A percentile compares a stretch with the other conserved stretches of the same genome.
These are phyloP conservation scores for Emydomyces testavorans DNA, from an alignment of 2,329 filamentous ascomycete species.

Conservation along the genomic window DNA sequence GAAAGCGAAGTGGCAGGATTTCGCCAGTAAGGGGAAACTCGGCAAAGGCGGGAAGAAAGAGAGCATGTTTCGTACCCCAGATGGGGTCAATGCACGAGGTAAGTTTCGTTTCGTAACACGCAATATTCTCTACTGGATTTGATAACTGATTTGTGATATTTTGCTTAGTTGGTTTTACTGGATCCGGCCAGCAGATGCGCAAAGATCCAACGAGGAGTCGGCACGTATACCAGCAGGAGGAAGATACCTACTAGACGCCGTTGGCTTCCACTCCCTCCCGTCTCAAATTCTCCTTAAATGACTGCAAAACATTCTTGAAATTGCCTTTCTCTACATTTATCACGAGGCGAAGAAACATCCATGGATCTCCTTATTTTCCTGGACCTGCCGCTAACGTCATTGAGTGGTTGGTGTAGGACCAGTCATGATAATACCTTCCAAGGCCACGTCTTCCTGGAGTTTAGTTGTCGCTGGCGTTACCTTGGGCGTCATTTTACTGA, in stretches of 20 bases:
- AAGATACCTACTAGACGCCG: conserved; percentile 46
- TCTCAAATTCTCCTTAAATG: background rate
- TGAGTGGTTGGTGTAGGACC: conserved; percentile 7
- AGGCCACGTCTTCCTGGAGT: background rate
- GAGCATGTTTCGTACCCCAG: conserved; percentile 92
- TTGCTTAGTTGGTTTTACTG: conserved; percentile 76
- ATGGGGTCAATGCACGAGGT: conserved; percentile 79
- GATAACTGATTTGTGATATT: conserved; percentile 20
- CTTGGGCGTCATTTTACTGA: background rate
- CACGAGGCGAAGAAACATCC: background rate
- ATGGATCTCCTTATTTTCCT: background rate
- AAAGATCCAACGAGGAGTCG: conserved; percentile 74
- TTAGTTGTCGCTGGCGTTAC: conserved; percentile 2
- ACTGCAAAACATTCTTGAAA: background rate
- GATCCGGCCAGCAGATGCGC: conserved; percentile 89
- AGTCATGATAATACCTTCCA: conserved; percentile 3
- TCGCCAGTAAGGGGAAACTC: conserved; percentile 59
- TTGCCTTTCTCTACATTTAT: background rate
- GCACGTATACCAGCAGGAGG: conserved; percentile 70
- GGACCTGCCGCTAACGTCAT: conserved; percentile 10
- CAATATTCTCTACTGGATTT: background rate
- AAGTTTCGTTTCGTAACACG: conserved; percentile 24
- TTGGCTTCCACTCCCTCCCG: conserved; percentile 20
- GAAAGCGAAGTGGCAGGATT: conserved; percentile 92
- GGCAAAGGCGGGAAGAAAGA: conserved; percentile 71